phyloP scores from a whole-genome alignment of 345 rosid genomes.

The Eucalyptus pauciflora region DNA sequence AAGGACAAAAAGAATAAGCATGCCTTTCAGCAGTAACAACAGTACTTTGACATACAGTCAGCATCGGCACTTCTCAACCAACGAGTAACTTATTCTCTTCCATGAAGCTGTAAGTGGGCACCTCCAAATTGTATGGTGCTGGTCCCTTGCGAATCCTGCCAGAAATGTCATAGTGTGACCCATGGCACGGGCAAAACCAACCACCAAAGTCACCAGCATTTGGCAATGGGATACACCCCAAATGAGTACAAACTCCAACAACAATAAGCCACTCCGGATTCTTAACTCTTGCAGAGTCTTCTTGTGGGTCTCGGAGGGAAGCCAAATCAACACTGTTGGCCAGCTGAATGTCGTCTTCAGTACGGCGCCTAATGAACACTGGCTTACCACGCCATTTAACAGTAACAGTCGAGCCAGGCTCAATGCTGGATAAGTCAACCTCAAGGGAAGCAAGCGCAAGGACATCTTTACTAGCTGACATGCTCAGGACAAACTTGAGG shows the following conservation, averaged over 20 bases:
- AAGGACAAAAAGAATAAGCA: not conserved
- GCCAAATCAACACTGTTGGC: slow-evolving; percentile 47
- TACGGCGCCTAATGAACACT: slow-evolving; percentile 48
- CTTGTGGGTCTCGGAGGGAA: slow-evolving; percentile 52
- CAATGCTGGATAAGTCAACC: slow-evolving; percentile 53
- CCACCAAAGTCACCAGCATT: slow-evolving; percentile 61
- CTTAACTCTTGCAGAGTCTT: slow-evolving; percentile 42
- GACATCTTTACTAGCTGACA: slow-evolving; percentile 61
- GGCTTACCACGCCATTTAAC: slow-evolving; percentile 70
- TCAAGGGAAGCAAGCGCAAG: slow-evolving; percentile 60
- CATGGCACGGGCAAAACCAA: slow-evolving; percentile 67
- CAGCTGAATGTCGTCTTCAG: slow-evolving; percentile 44
- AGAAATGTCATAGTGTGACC: slow-evolving; percentile 55
- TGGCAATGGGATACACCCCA: slow-evolving; percentile 60
- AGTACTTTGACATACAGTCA: not conserved
- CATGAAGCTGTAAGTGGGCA: slow-evolving; percentile 53
- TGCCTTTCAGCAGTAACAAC: slow-evolving; percentile 4
- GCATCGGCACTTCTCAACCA: slow-evolving; percentile 14
- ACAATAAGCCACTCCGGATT: slow-evolving; percentile 59
- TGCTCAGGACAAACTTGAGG: slow-evolving; percentile 57
- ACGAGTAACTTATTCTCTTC: slow-evolving; percentile 41
- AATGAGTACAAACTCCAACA: slow-evolving; percentile 49
- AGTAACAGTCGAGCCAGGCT: slow-evolving; percentile 47
- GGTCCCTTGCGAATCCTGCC: slow-evolving; percentile 62
- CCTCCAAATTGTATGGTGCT: slow-evolving; percentile 55